Conservation (phyloP, 2,329 filamentous ascomycete genomes). For the Ophiostoma sp. region DNA sequence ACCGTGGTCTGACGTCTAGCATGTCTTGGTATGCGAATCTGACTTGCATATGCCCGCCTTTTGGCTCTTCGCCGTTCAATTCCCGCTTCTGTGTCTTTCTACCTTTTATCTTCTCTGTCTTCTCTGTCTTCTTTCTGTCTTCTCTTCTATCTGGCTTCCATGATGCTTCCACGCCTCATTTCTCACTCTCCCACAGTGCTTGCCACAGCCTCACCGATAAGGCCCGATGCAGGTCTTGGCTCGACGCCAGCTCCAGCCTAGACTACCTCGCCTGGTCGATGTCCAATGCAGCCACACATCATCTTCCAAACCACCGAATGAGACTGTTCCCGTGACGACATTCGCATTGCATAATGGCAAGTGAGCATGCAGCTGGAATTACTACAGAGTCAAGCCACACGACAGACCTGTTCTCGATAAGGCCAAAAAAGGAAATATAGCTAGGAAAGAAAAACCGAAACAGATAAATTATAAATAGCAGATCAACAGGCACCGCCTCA, state of each 20-base stretch:
- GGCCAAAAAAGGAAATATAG: no score
- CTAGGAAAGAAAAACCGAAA: background rate
- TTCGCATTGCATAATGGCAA: background rate
- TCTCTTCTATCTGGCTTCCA: no score
- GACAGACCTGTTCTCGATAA: background rate
- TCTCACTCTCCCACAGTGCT: no score
- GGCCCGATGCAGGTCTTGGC: no score
- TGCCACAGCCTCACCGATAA: no score
- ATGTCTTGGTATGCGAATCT: slow-evolving; percentile 2
- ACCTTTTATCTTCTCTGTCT: background rate
- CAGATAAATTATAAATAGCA: background rate
- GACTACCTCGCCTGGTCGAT: background rate
- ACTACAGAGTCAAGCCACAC: no score
- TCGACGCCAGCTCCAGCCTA: no score
- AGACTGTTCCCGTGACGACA: background rate
- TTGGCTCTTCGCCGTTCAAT: background rate
- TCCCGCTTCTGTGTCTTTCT: background rate
- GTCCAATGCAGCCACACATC: background rate
- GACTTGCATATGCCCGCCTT: slow-evolving; percentile 7
- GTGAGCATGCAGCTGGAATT: no score
- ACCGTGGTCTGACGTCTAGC: background rate
- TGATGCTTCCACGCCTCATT: no score
- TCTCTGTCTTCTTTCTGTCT: background rate
- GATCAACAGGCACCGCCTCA: background rate
- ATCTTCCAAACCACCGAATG: background rate